phyloP scores from a whole-genome alignment of 1,139 yeast genomes.

The Sugiyamaella novakii region DNA sequence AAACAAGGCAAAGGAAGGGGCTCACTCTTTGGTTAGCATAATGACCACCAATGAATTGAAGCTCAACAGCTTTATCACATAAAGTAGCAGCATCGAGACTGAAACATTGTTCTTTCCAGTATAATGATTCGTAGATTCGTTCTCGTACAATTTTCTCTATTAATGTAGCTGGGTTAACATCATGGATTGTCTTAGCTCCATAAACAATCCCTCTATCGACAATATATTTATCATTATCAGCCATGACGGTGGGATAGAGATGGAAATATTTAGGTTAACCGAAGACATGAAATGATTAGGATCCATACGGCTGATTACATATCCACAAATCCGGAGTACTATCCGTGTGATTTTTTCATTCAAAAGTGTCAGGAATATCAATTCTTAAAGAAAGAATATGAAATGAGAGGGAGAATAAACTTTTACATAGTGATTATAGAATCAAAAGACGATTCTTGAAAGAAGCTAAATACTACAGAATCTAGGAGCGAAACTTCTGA shows the following conservation, averaged over 20 bases:
- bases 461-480: too few species aligned
- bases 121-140: slow-evolving; percentile 64
- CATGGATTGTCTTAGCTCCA: slow-evolving; percentile 42
- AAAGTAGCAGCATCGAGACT: slow-evolving; percentile 58
- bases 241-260: slow-evolving; percentile 3
- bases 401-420: too few species aligned
- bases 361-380: too few species aligned
- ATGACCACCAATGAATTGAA: slow-evolving; percentile 52
- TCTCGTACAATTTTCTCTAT: slow-evolving; percentile 72
- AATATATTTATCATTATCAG: slow-evolving; percentile 26
- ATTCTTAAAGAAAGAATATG: too few species aligned
- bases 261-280: too few species aligned
- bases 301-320: slow-evolving; percentile 1
- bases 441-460: too few species aligned
- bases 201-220: slow-evolving; percentile 43
- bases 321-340: too few species aligned
- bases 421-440: too few species aligned
- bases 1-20: slow-evolving; percentile 64
- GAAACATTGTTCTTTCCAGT: slow-evolving; percentile 66
- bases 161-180: slow-evolving; percentile 55
- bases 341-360: too few species aligned
- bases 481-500: too few species aligned
- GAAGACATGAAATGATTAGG: background rate
- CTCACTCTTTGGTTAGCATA: slow-evolving; percentile 56
- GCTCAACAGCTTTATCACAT: slow-evolving; percentile 49